Evolutionary conservation across 2,329 filamentous ascomycete genomes (phyloP), one percentile per base, ranked within the genome.

Genomic region (Aspergillus sp.): DNA sequence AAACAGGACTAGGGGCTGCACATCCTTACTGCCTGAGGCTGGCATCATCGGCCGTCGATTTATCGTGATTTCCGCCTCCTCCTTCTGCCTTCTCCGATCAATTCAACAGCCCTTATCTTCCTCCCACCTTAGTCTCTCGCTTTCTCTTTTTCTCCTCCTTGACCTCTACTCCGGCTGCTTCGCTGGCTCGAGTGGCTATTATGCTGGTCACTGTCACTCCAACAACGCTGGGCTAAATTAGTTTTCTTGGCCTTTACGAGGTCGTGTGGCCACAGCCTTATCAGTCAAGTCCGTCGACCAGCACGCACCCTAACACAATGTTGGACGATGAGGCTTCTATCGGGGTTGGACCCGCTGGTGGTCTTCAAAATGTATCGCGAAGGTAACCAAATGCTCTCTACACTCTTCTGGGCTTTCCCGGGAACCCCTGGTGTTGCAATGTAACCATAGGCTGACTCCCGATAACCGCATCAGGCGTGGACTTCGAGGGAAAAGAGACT

Each of bases 401-500:
- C 32, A 17, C 19, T 16, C 22, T 30, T 11, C 38, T 33, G 26
- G 11, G 32, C n/a, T 38, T 32, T 41, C 22, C 17, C 22, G 35
- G 33, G 30, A n/a, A 11, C 24, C 45, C 19, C 14, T 47, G 42
- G 49, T 38, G 35, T 38, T 14, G 35, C 35, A 30, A 26, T 53
- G 50, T 58, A 40, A 54, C 51, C 13, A n/a, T 19, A 30, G 16
- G 40, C 35, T 42, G 19, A 48, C 41, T 17, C 45, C 19, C 17
- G 24, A 22, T 22, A 38, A 14, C 14, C 45, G 14, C 41, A 20
- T 17, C 53, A 73, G 71, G 54, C 66, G 67, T 57, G 59, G 56
- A 55, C 55, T 41, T n/a, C 56, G 85, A 66, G 82, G 81, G 58
- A 85, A 87, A 64, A 91, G 91, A 74, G 84, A 88, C 71, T 82